phyloP scores from a whole-genome alignment of 2,329 filamentous ascomycete genomes.

The Geosmithia flava region DNA sequence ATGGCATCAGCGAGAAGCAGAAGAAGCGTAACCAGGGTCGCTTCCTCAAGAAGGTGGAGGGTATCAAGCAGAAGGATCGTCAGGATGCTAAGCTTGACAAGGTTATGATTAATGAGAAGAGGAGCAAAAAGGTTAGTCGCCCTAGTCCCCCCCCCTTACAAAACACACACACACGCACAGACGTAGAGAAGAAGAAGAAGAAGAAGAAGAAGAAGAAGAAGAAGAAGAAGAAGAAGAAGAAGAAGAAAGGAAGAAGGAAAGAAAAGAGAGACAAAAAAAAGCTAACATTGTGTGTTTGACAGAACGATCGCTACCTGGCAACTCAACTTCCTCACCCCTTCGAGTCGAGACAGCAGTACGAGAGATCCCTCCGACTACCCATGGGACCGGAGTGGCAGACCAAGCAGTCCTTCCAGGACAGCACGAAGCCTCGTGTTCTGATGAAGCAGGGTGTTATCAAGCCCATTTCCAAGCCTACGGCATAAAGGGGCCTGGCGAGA shows the following conservation, averaged over 20 bases:
- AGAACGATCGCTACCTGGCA: slow-evolving; percentile 82
- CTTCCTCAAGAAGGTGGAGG: slow-evolving; percentile 55
- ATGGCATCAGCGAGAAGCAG: slow-evolving; percentile 62
- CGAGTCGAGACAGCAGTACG: slow-evolving; percentile 80
- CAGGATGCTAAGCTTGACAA: slow-evolving; percentile 71
- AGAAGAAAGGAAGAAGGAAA: no score
- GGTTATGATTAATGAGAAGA: slow-evolving; percentile 89
- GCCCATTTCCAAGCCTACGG: slow-evolving; percentile 68
- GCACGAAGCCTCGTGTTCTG: slow-evolving; percentile 78
- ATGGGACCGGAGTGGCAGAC: slow-evolving; percentile 92
- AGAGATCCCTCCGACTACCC: slow-evolving; percentile 73
- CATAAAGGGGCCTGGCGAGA: slow-evolving; percentile 10
- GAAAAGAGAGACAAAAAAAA: no score
- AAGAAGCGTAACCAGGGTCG: slow-evolving; percentile 50
- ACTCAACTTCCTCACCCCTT: slow-evolving; percentile 78
- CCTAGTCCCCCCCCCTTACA: neutral
- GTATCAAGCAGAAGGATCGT: slow-evolving; percentile 58
- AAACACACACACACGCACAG: neutral
- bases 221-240: no score
- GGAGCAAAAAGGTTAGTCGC: slow-evolving; percentile 62
- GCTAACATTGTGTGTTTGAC: neutral
- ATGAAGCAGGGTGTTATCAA: slow-evolving; percentile 84
- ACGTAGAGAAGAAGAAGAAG: no score
- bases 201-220: no score
- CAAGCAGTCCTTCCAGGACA: slow-evolving; percentile 86